A percentile compares a stretch with the other conserved stretches of the same genome.
Evolutionary conservation across 2,329 filamentous ascomycete species (phyloP).

Genomic region (Xylariaceae sp.): DNA sequence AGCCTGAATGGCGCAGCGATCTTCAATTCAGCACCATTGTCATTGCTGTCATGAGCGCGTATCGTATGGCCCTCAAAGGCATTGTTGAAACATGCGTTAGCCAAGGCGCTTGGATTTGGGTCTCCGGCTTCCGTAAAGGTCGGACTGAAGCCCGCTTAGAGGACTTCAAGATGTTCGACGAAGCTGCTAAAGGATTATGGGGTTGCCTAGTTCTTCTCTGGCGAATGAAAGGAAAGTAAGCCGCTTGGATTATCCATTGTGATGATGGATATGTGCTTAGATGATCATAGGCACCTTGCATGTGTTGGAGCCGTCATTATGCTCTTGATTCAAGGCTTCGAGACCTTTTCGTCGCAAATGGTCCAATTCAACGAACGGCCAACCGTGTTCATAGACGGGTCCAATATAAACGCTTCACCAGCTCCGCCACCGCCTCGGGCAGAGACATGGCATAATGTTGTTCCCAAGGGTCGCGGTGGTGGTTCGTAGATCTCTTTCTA

Average conservation of each 20-base stretch:
- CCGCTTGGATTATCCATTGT: background rate
- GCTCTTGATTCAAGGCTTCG: constrained; percentile 42
- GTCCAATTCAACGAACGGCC: constrained; percentile 38
- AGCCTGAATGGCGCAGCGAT: constrained; percentile 34
- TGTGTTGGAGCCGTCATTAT: constrained; percentile 43
- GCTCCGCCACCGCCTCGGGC: constrained; percentile 37
- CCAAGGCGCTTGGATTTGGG: constrained; percentile 46
- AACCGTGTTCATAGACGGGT: constrained; percentile 20
- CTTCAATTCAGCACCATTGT: constrained; percentile 41
- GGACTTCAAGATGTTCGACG: constrained; percentile 45
- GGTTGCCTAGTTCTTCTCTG: constrained; percentile 41
- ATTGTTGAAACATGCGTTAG: constrained; percentile 42
- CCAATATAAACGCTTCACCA: constrained; percentile 18
- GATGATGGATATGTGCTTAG: background rate
- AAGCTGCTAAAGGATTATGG: constrained; percentile 41
- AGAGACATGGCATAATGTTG: constrained; percentile 41
- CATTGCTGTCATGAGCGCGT: constrained; percentile 43
- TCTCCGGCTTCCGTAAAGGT: constrained; percentile 38
- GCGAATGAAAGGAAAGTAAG: constrained; percentile 41
- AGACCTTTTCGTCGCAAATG: constrained; percentile 45
- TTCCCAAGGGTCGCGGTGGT: constrained; percentile 25
- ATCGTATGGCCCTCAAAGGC: constrained; percentile 40
- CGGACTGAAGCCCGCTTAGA: constrained; percentile 39
- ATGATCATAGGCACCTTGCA: constrained; percentile 37
- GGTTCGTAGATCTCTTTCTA: background rate